Evolutionary conservation across 78 protist species (phyloP).

Genomic region (Salpingoeca rosetta): DNA sequence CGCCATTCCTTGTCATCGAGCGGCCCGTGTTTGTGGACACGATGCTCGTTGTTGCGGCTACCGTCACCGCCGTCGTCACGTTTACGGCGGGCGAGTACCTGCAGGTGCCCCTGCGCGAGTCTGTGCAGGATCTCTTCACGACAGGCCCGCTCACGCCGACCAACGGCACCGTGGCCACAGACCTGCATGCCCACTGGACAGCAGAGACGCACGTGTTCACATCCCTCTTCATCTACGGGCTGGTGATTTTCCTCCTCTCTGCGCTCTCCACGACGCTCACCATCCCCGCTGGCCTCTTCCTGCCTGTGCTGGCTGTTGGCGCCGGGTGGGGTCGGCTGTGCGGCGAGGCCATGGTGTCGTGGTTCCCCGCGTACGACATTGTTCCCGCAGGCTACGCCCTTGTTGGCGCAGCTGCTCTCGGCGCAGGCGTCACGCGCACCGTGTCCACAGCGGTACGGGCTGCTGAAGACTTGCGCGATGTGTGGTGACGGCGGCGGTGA

Average conservation of each 20-base stretch:
- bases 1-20: background rate
- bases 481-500: too few relatives aligned
- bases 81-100: background rate
- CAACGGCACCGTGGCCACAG: background rate
- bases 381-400: constrained; percentile 14
- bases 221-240: background rate
- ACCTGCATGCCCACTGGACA: too few relatives aligned
- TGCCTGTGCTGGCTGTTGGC: constrained; percentile 1
- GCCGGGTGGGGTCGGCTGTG: constrained; percentile 4
- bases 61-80: background rate
- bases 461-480: too few relatives aligned
- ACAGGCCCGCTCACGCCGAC: background rate
- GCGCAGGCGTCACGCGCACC: constrained; percentile 25
- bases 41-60: background rate
- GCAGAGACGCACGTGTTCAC: too few relatives aligned
- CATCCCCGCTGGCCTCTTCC: constrained; percentile 5
- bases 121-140: background rate
- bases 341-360: constrained; percentile 2
- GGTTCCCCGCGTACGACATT: background rate
- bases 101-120: background rate
- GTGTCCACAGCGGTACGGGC: constrained; percentile 6
- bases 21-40: background rate
- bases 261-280: background rate
- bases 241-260: background rate
- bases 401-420: constrained; percentile 23